These are phyloP conservation scores for Umbelopsis isabellina DNA, from an alignment of 192 early-diverging fungal species.

Conservation along the genomic window DNA sequence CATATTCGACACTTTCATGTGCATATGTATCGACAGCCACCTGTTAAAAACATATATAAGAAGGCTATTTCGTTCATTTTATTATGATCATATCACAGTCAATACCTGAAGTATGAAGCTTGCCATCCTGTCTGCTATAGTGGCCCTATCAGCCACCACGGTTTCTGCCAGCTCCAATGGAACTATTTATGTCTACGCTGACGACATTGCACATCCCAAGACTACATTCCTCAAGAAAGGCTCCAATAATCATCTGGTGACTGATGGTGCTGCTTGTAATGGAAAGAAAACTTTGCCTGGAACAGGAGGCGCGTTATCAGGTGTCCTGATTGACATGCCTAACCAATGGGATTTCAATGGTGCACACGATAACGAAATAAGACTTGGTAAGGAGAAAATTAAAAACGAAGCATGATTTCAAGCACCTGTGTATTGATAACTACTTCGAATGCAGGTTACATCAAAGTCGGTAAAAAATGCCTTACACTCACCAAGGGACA, in stretches of 20 bases:
- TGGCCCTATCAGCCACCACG: conserved; percentile 9
- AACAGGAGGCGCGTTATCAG: conserved; percentile 24
- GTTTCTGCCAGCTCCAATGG: conserved; percentile 11
- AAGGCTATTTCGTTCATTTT: too few relatives aligned
- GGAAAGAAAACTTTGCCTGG: conserved; percentile 26
- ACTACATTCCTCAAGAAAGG: conserved; percentile 35
- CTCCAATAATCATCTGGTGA: conserved; percentile 24
- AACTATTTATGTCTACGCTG: conserved; percentile 30
- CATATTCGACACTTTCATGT: too few relatives aligned
- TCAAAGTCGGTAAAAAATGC: conserved; percentile 32
- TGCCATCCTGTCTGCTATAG: conserved; percentile 23
- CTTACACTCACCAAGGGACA: conserved; percentile 28
- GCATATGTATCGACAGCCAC: too few relatives aligned
- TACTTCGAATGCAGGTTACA: conserved; percentile 19
- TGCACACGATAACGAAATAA: conserved; percentile 27
- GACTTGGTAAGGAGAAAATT: not conserved
- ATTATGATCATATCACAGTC: too few relatives aligned
- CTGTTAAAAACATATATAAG: too few relatives aligned
- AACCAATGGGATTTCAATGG: conserved; percentile 41
- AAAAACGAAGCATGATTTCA: not conserved
- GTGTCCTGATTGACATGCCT: conserved; percentile 19
- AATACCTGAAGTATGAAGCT: conserved; percentile 27
- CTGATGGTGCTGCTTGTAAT: conserved; percentile 32
- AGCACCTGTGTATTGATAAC: not conserved
- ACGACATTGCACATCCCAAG: conserved; percentile 35